These are phyloP conservation scores for Mycena chlorophos DNA, from an alignment of 768 basidiomycete genomes.

Conservation along the genomic window DNA sequence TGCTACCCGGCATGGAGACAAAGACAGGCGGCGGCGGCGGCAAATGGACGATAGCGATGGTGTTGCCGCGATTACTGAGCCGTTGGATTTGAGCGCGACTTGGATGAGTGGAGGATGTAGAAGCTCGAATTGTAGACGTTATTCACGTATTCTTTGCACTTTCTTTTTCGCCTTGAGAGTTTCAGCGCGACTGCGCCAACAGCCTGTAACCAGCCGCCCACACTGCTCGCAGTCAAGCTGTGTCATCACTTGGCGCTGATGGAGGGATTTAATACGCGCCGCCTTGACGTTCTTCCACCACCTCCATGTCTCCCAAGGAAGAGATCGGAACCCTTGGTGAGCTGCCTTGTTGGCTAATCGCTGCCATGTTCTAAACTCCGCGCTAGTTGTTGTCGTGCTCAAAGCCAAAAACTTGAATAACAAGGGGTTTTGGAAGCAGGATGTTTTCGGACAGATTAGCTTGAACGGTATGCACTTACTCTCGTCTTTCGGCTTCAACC, in stretches of 20 bases:
- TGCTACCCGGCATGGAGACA: background rate
- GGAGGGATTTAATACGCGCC: background rate
- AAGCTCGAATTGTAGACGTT: too few relatives aligned
- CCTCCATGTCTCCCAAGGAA: conserved; percentile 36
- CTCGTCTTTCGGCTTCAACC: background rate
- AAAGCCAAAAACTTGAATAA: conserved; percentile 83
- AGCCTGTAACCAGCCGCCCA: too few relatives aligned
- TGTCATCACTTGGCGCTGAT: background rate
- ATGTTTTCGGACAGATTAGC: conserved; percentile 73
- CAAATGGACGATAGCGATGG: too few relatives aligned
- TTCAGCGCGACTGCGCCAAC: background rate
- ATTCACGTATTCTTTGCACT: background rate
- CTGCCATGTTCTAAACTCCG: background rate
- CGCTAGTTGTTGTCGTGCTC: conserved; percentile 69
- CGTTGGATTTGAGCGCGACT: background rate
- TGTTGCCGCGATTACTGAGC: background rate
- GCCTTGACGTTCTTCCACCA: background rate
- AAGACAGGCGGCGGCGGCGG: too few relatives aligned
- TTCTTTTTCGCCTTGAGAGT: background rate
- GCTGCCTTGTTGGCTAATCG: background rate
- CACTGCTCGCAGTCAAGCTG: too few relatives aligned
- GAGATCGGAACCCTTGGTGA: conserved; percentile 70
- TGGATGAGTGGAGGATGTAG: too few relatives aligned
- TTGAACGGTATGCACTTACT: conserved; percentile 45
- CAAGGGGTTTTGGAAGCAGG: conserved; percentile 89